Percentiles rank a stretch among this genome's conserved stretches.
These are phyloP conservation scores for Patellifolia procumbens DNA, from an alignment of 179 eudicot genomes.

Conservation along the genomic window DNA sequence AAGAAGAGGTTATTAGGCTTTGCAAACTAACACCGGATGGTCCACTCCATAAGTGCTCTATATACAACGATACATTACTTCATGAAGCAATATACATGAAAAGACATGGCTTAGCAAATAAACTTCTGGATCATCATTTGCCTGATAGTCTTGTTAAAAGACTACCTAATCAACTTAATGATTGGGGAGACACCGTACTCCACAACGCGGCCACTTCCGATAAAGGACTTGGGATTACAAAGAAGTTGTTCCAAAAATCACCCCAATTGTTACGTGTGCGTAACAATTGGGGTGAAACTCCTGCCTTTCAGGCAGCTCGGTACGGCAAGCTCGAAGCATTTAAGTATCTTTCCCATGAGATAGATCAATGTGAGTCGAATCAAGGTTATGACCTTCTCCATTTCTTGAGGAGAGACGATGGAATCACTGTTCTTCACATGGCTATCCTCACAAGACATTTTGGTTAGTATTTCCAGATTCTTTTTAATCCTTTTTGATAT, in stretches of 20 bases:
- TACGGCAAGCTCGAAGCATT: neutral
- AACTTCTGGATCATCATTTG: constrained; percentile 17
- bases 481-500: too few relatives aligned
- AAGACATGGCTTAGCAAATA: constrained; percentile 14
- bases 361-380: neutral
- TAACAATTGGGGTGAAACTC: constrained; percentile 19
- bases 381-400: neutral
- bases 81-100: neutral
- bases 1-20: constrained; percentile 1
- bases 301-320: constrained; percentile 19
- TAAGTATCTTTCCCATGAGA: neutral
- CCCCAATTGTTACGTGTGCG: neutral
- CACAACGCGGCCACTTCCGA: constrained; percentile 19
- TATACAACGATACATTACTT: neutral
- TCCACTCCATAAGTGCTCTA: constrained; percentile 9
- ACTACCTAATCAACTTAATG: neutral
- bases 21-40: neutral
- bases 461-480: too few relatives aligned
- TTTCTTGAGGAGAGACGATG: constrained; percentile 17
- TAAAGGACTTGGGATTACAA: constrained; percentile 3
- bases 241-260: neutral
- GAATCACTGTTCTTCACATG: constrained; percentile 23
- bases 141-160: neutral
- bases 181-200: constrained; percentile 19
- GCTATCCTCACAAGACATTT: constrained; percentile 19